Base-by-base conservation (phyloP, 192 early-diverging fungal species). In the Umbelopsis sp. region DNA sequence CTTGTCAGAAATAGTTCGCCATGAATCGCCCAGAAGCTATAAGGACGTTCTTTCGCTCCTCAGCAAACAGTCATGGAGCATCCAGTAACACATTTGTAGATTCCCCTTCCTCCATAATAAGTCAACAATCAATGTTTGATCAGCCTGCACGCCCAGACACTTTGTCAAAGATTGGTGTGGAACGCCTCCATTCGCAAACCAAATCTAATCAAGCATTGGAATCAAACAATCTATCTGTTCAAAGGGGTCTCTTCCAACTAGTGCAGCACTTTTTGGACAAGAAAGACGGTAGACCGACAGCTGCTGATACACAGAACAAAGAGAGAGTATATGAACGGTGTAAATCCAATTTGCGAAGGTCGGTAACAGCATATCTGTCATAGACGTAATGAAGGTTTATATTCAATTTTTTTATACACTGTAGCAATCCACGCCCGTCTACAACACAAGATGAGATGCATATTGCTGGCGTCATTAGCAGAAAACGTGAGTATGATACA, bases 401-500 rank as follows among this genome's bases (percentile, higher is more conserved):
- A 62, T 31, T 29, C 34, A 20, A 34, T 16, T 62, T 6, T 6
- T 0, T 41, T 41, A 41, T 41, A 41, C 12, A 11, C 38, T 11
- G 26, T 20, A 62, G 56, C 5, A 29, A 32, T 32, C 56, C 31
- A 1, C 56, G 56, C 43, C 81, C 88, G 17, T 71, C 90, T 0
- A 70, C 87, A 17, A 75, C 83, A 2, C 71, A 81, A 12, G 89
- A 91, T 70, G 87, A 87, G 45, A 68, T 83, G 9, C 79, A 87
- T 59, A 74, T 91, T 21, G 85, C 82, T 17, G 86, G 89, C 45
- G 70, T 80, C 20, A 91, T 91, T 65, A 87, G 86, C 74, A 89
- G 88, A 76, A 86, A 86, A 72, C 77, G 91, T 92, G 77, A 77
- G 84, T 59, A 26, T 20, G 21, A 11, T 17, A 21, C 20, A 3